A percentile compares a stretch with the other conserved stretches of the same genome.
phyloP scores from a whole-genome alignment of 2,329 filamentous ascomycete genomes.

The Lachnellula hyalina region DNA sequence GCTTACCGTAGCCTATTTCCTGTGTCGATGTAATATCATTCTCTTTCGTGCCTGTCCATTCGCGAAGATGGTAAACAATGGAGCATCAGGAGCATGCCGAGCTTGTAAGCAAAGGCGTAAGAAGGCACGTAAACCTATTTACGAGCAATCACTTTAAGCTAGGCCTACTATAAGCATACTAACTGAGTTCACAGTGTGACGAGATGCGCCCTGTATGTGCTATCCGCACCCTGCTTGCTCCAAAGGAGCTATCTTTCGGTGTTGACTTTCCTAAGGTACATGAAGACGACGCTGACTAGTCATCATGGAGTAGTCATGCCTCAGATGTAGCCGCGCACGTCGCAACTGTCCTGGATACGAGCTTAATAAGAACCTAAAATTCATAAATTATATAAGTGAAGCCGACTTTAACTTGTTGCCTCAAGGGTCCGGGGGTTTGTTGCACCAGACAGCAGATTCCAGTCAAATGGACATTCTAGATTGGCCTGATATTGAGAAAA shows the following conservation, averaged over 20 bases:
- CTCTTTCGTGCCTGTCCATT: too few relatives aligned
- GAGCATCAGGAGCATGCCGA: background rate
- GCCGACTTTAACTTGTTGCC: background rate
- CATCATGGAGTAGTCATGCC: background rate
- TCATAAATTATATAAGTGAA: background rate
- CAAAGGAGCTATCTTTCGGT: too few relatives aligned
- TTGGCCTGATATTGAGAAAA: background rate
- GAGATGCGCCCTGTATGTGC: background rate
- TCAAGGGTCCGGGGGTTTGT: too few relatives aligned
- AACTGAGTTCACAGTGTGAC: background rate
- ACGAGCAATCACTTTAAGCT: background rate
- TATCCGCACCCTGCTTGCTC: background rate
- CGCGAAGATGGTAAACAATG: background rate
- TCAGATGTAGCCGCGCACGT: background rate
- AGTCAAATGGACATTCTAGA: background rate
- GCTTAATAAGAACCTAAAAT: background rate
- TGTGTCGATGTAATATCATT: too few relatives aligned
- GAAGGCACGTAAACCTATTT: background rate
- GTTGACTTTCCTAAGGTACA: background rate
- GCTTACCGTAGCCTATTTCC: too few relatives aligned
- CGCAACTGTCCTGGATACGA: background rate
- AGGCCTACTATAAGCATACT: background rate
- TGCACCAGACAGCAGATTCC: background rate
- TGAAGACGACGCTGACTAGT: background rate
- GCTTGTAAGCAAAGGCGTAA: background rate